phyloP scores from a whole-genome alignment of 495 filamentous ascomycete species.

The Pseudoneurospora amorphoporcata region DNA sequence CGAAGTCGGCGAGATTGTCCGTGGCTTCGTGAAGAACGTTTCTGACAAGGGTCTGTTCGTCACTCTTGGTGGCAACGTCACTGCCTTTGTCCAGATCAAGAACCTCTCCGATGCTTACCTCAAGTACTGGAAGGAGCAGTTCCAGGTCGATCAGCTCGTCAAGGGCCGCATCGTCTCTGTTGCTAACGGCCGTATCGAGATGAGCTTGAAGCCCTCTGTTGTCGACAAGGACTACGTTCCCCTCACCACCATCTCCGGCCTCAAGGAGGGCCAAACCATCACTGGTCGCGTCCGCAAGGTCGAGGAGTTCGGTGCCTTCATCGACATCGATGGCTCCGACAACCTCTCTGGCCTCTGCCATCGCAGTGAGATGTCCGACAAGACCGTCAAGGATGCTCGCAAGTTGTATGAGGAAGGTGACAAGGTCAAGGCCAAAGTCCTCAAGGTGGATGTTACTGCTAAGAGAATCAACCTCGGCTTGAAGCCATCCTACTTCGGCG shows the following conservation, averaged over 20 bases:
- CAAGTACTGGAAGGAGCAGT: constrained; percentile 92
- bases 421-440: constrained; percentile 75
- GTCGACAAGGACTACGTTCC: constrained; percentile 70
- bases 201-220: constrained; percentile 77
- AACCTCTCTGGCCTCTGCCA: constrained; percentile 93
- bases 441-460: constrained; percentile 63
- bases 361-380: constrained; percentile 78
- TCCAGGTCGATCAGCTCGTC: constrained; percentile 77
- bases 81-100: constrained; percentile 68
- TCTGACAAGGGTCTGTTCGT: constrained; percentile 82
- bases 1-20: constrained; percentile 66
- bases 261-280: constrained; percentile 67
- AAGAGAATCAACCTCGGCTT: constrained; percentile 77
- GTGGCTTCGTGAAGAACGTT: constrained; percentile 83
- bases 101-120: constrained; percentile 84
- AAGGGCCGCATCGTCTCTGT: constrained; percentile 70
- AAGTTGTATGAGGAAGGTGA: constrained; percentile 84
- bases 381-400: constrained; percentile 62
- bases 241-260: constrained; percentile 55
- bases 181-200: constrained; percentile 64
- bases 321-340: constrained; percentile 70
- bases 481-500: constrained; percentile 82
- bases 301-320: constrained; percentile 89
- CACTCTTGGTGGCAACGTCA: constrained; percentile 64
- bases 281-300: constrained; percentile 88